Evolutionary conservation across 1,284 basidiomycete species (phyloP).

Genomic region (Phylloboletellus chloephorus): DNA sequence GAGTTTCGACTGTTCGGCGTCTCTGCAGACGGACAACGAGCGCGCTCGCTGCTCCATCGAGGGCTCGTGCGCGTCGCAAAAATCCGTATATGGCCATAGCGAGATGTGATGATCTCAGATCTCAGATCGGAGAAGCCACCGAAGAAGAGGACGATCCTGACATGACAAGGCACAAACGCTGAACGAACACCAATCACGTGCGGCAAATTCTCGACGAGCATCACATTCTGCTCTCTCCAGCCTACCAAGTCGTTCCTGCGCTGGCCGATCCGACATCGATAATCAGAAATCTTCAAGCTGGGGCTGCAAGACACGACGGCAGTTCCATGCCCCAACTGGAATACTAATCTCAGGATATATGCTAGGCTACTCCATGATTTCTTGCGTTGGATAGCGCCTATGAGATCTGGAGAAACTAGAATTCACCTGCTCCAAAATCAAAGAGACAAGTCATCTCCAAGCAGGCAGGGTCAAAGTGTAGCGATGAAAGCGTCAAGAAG

Average conservation of each 20-base stretch:
- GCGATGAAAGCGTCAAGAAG: conserved; percentile 36
- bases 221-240: no score
- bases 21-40: neutral
- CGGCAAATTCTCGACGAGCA: conserved; percentile 13
- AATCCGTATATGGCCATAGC: conserved; percentile 11
- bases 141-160: conserved; percentile 25
- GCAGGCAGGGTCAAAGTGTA: conserved; percentile 23
- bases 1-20: no score
- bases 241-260: no score
- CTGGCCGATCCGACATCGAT: no score
- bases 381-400: no score
- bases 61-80: neutral
- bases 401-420: no score
- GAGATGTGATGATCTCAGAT: conserved; percentile 8
- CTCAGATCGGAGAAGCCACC: conserved; percentile 12
- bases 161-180: conserved; percentile 15
- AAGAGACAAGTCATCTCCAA: conserved; percentile 47
- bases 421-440: conserved; percentile 45
- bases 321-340: no score
- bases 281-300: no score
- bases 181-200: conserved; percentile 15
- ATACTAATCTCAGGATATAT: no score
- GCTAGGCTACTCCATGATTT: no score
- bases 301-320: no score
- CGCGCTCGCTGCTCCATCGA: neutral